These are phyloP conservation scores for Crithidia fasciculata DNA, from an alignment of 208 protist genomes.

Conservation along the genomic window DNA sequence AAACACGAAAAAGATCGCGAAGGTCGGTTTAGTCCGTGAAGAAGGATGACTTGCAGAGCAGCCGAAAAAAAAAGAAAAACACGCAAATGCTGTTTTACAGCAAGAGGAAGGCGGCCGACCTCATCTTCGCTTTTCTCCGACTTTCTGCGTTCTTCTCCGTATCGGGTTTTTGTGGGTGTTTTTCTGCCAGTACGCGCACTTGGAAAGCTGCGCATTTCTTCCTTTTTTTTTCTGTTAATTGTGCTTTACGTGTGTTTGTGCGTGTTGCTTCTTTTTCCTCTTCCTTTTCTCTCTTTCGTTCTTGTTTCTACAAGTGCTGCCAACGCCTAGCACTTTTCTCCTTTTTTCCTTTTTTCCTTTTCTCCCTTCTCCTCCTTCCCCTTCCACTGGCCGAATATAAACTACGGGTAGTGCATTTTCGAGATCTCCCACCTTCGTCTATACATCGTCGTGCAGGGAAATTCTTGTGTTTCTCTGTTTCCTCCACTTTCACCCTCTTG, in stretches of 20 bases:
- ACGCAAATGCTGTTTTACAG: no score
- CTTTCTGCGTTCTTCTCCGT: neutral
- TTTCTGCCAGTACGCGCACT: neutral
- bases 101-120: no score
- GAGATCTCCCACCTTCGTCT: no score
- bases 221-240: slow-evolving; percentile 6
- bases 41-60: no score
- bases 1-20: no score
- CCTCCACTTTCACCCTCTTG: no score
- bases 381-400: neutral
- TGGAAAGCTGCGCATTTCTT: neutral
- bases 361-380: neutral
- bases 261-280: neutral
- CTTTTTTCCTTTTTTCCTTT: neutral
- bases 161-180: neutral
- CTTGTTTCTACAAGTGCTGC: neutral
- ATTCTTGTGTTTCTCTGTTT: no score
- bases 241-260: neutral
- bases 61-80: no score
- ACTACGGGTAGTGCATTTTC: neutral
- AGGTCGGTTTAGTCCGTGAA: no score
- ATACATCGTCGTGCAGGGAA: no score
- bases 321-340: neutral
- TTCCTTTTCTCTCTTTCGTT: neutral
- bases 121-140: no score